Evolutionary conservation across 106 monocot genomes (phyloP), one percentile per base, ranked within the genome.

Genomic region (Dendrobium chrysotoxum): DNA sequence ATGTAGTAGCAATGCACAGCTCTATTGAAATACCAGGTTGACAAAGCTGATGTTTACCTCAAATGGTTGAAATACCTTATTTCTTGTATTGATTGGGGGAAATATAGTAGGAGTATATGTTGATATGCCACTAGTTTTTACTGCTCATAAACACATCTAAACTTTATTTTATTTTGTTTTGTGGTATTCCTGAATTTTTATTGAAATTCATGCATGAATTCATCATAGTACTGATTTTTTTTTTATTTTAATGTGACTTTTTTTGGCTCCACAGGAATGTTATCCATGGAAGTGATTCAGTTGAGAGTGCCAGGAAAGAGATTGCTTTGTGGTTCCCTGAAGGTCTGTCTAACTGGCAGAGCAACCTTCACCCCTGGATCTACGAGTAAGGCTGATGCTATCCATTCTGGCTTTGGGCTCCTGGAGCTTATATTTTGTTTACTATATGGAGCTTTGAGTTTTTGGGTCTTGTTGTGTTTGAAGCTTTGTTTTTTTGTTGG

Each of bases 301-400:
- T 91, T 53, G 95, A 93, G 77, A 93, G 89, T 67, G 95, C 91
- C 4, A 85, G 85, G 82, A 96, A 93, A 86, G 95, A 96, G 85
- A 96, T 96, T 42, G 93, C 91, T 11, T 80, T 96, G 72, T 96
- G 95, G 95, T 96, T 96, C 83, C 93, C 95, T 0, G 93, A 96
- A 47, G 95, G 95, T 18, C 3, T 88, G 64, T 86, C 85, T 2
- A 58, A 83, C 50, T 96, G 91, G 89, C 81, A 83, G 82, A 96
- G 93, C 93, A 88, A 76, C 84, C 84, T 87, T 55, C 88, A 93
- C 85, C 84, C 86, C 35, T 96, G 95, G 95, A 91, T 96, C 84
- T 96, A 93, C 10, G 95, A 96, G 91, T 91, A 83, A 80, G 41
- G 20, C 74, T 70, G 26, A 8, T 28, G 70, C 15, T 35, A 4